Evolutionary conservation across 805 yeast species (phyloP).

Genomic region (Hanseniaspora taiwanica): DNA sequence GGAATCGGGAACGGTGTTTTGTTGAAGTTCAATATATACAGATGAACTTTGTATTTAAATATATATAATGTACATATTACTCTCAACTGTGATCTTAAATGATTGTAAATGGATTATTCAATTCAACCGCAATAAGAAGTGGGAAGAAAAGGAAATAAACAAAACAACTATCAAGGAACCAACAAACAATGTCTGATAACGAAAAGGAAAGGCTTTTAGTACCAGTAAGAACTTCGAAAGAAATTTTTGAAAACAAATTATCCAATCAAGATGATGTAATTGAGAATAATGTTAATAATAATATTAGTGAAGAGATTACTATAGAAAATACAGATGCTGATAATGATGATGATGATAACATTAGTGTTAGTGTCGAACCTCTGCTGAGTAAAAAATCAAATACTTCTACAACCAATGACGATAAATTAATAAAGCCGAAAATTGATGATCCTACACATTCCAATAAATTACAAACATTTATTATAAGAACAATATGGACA

Average conservation of each 20-base stretch:
- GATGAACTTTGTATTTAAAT: too few species aligned
- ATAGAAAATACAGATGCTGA: conserved; percentile 5
- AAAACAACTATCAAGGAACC: not conserved
- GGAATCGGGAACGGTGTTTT: too few species aligned
- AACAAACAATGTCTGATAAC: not conserved
- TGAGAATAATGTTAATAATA: not conserved
- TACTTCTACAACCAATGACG: too few species aligned
- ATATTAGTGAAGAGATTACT: not conserved
- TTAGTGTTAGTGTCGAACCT: too few species aligned
- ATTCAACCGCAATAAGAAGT: too few species aligned
- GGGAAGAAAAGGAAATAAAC: not conserved
- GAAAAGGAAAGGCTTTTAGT: not conserved
- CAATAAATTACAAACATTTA: conserved; percentile 43
- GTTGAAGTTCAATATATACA: too few species aligned
- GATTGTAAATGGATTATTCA: too few species aligned
- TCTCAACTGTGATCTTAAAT: too few species aligned
- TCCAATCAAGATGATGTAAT: not conserved
- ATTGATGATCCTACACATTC: conserved; percentile 6
- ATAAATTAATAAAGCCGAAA: too few species aligned
- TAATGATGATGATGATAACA: too few species aligned
- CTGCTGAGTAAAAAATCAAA: too few species aligned
- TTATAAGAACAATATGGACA: conserved; percentile 87
- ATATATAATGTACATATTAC: too few species aligned
- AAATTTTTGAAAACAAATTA: conserved; percentile 1
- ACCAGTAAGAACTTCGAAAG: conserved; percentile 5